These are phyloP conservation scores for Fusarium nygamai DNA, from an alignment of 2,329 filamentous ascomycete species.

Conservation along the genomic window DNA sequence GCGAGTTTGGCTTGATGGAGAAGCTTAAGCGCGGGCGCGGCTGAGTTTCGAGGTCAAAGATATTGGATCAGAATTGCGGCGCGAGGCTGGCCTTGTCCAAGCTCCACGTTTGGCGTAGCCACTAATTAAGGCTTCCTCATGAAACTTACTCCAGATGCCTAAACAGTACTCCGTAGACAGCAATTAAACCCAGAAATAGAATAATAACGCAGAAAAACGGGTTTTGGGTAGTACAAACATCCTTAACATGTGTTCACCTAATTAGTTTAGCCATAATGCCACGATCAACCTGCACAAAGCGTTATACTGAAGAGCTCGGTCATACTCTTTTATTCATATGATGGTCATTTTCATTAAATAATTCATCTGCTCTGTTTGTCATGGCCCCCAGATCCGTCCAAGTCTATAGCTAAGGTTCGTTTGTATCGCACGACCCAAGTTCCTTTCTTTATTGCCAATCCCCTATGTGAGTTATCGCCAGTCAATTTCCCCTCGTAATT, in stretches of 20 bases:
- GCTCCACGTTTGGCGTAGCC: slow-evolving; percentile 24
- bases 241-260: background rate
- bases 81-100: slow-evolving; percentile 37
- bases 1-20: slow-evolving; percentile 17
- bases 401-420: slow-evolving; percentile 36
- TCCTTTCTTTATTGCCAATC: slow-evolving; percentile 20
- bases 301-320: background rate
- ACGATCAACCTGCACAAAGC: background rate
- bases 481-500: slow-evolving; percentile 31
- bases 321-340: background rate
- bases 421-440: slow-evolving; percentile 16
- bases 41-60: slow-evolving; percentile 29
- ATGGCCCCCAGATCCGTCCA: slow-evolving; percentile 33
- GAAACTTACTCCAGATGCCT: background rate
- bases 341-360: slow-evolving; percentile 44
- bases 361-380: slow-evolving; percentile 31
- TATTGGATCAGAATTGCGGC: slow-evolving; percentile 35
- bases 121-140: background rate
- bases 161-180: background rate
- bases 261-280: background rate
- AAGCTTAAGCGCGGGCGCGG: slow-evolving; percentile 38
- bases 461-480: slow-evolving; percentile 26
- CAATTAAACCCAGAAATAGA: background rate
- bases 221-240: background rate
- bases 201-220: background rate